Conservation (phyloP, 192 early-diverging fungal genomes). For the Coemansia sp. region DNA sequence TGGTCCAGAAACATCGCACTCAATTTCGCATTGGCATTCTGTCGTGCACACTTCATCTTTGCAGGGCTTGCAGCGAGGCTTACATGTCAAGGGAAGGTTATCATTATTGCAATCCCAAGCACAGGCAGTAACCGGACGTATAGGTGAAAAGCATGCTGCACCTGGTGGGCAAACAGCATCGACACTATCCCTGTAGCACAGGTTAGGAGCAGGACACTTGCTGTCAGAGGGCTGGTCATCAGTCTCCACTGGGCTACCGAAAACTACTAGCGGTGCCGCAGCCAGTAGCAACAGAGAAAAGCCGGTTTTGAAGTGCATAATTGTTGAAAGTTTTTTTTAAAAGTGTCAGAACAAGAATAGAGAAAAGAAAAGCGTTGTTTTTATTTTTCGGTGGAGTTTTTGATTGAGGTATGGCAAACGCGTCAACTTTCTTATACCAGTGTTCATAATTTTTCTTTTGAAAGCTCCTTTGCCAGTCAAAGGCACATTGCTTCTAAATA, state of each 20-base stretch:
- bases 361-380: too few species aligned
- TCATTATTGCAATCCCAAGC: constrained; percentile 19
- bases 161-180: constrained; percentile 12
- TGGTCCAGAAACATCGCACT: constrained; percentile 14
- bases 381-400: too few species aligned
- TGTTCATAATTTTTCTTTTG: too few species aligned
- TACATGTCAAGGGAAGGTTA: constrained; percentile 10
- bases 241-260: too few species aligned
- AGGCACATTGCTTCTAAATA: too few species aligned
- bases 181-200: constrained; percentile 22
- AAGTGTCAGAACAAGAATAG: too few species aligned
- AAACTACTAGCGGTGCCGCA: background rate
- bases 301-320: background rate
- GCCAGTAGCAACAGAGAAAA: background rate
- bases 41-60: constrained; percentile 21
- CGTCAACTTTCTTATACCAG: too few species aligned
- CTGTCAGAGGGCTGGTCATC: background rate
- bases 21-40: constrained; percentile 36
- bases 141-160: constrained; percentile 6
- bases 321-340: too few species aligned
- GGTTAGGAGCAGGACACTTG: constrained; percentile 15
- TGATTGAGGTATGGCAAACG: too few species aligned
- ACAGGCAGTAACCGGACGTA: constrained; percentile 23
- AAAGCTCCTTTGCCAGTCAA: too few species aligned
- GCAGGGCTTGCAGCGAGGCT: constrained; percentile 29